Evolutionary conservation across 2,329 filamentous ascomycete genomes (phyloP).

Genomic region (Cercospora sp.): DNA sequence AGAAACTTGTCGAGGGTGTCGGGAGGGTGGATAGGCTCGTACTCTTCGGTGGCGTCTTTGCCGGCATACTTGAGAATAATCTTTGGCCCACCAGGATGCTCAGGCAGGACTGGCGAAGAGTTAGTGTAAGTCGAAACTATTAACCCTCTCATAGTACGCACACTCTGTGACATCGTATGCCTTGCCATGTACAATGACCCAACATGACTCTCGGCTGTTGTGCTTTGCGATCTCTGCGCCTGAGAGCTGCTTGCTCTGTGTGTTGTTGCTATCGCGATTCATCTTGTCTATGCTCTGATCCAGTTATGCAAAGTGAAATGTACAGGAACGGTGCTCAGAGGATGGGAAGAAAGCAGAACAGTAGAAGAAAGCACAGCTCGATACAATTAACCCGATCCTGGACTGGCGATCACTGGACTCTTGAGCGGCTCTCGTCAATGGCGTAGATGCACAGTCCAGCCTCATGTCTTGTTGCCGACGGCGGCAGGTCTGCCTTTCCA

Average conservation of each 20-base stretch:
- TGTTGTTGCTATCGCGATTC: constrained; percentile 48
- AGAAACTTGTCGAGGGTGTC: constrained; percentile 84
- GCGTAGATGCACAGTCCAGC: constrained; percentile 9
- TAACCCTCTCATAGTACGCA: constrained; percentile 10
- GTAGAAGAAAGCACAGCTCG: constrained; percentile 3
- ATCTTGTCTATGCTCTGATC: constrained; percentile 37
- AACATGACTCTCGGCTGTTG: constrained; percentile 79
- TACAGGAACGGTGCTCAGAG: constrained; percentile 4
- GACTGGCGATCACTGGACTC: constrained; percentile 13
- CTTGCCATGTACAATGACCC: constrained; percentile 86
- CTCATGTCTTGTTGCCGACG: constrained; percentile 16
- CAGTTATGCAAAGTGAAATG: constrained; percentile 16
- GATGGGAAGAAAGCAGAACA: background rate
- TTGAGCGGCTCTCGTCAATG: constrained; percentile 10
- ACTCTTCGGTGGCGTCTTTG: constrained; percentile 90
- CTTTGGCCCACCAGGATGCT: constrained; percentile 85
- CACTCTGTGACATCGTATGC: constrained; percentile 64
- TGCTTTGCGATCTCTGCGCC: constrained; percentile 67
- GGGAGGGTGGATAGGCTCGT: constrained; percentile 83
- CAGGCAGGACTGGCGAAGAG: constrained; percentile 27
- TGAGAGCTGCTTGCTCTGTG: constrained; percentile 45
- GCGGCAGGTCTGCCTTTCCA: constrained; percentile 17
- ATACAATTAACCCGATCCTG: constrained; percentile 12
- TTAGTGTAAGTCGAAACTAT: constrained; percentile 43
- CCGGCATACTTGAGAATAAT: constrained; percentile 97